Evolutionary conservation across 495 filamentous ascomycete species (phyloP), one percentile per base, ranked within the genome.

Genomic region (Penicillium goetzii): DNA sequence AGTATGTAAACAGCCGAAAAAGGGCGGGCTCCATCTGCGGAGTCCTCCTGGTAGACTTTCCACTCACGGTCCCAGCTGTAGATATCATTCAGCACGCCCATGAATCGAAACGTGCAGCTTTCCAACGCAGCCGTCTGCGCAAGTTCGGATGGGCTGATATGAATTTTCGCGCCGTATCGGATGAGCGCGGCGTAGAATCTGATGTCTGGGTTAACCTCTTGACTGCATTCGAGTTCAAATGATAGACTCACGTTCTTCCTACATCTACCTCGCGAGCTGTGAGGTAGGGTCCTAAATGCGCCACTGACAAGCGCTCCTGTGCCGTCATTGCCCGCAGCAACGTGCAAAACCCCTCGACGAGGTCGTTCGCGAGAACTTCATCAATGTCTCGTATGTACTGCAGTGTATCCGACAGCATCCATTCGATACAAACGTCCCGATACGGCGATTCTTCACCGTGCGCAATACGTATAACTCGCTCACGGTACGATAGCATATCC

Each of bases 61-160:
- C 66, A 71, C 56, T 69, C 66, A 10, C 54, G 56, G 23, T 71
- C 63, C 69, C 69, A 71, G 59, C 69, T 71, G 50, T 67, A 71
- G 5, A 71, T 63, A 49, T 71, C 69, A 53, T 71, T 71, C 19
- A 71, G 40, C 8, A 63, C 50, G 32, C 69, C 61, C 50, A 71
- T 30, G 43, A 69, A 66, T 17, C 69, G 56, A 19, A 69, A 71
- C 0, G 69, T 56, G 17, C 19, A 47, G 36, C 66, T 64, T 59
- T 67, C 66, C 28, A 69, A 26, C 5, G 28, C 38, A 11, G 61
- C 33, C 2, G 56, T 51, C 10, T 60, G 62, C 4, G 40, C 17
- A 1, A 67, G 60, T 21, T 67, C 66, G 0, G 26, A 5, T 2
- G 58, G 1, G 11, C 6, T 62, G 36, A 71, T 51, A 56, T 61